These are phyloP conservation scores for Sugiyamaella lignohabitans DNA, from an alignment of 805 yeast species.

Conservation along the genomic window DNA sequence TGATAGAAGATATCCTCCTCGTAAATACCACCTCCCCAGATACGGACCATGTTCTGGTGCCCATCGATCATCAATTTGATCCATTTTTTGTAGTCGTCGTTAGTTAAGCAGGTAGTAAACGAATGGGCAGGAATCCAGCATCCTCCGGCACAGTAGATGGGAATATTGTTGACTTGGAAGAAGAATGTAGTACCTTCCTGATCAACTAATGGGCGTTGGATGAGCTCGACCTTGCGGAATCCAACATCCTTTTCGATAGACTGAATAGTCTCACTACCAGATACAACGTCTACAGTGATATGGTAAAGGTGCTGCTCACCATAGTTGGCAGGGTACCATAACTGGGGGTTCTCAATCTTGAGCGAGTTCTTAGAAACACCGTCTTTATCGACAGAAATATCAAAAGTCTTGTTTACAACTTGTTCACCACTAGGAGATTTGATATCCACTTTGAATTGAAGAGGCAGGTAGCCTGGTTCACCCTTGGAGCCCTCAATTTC, in stretches of 20 bases:
- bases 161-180: constrained; percentile 37
- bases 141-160: constrained; percentile 38
- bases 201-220: constrained; percentile 33
- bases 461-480: too few relatives aligned
- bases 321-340: constrained; percentile 39
- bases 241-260: constrained; percentile 30
- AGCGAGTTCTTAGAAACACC: constrained; percentile 8
- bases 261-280: constrained; percentile 15
- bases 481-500: not conserved
- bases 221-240: constrained; percentile 35
- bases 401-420: constrained; percentile 10
- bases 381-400: not conserved
- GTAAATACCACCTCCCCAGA: constrained; percentile 48
- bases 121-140: constrained; percentile 48
- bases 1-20: constrained; percentile 39
- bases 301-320: constrained; percentile 36
- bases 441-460: constrained; percentile 10
- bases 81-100: constrained; percentile 36
- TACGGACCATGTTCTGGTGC: constrained; percentile 40
- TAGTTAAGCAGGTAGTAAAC: constrained; percentile 31
- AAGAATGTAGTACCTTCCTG: constrained; percentile 39
- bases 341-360: constrained; percentile 27
- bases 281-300: constrained; percentile 17
- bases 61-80: constrained; percentile 34
- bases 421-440: not conserved